Base-by-base conservation (phyloP, 768 basidiomycete genomes). In the Mycena filopes region DNA sequence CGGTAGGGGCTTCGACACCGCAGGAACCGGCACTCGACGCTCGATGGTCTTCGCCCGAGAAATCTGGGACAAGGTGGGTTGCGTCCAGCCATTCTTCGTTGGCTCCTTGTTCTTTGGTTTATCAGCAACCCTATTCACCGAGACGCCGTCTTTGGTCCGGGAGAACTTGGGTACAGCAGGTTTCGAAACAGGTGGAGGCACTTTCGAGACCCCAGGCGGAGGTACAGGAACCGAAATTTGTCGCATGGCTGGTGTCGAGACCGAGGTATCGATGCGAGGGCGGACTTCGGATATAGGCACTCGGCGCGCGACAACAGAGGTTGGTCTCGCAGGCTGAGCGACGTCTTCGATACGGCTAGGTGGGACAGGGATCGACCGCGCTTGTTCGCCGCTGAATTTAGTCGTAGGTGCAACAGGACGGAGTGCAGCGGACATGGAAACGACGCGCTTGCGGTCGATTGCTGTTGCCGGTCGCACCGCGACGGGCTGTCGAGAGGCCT, bases 241-340 rank as follows among this genome's bases (percentile, higher is more conserved):
- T 42, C 67, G 67, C 18, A 65, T 64, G 4, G 67, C 62, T 12
- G 67, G 67, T 16, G 67, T 68, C n/a, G 67, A 68, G n/a, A 25
- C 55, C 7, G 67, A 60, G 47, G 38, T 65, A 36, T 60, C 59
- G 15, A 65, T 56, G 20, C 67, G 67, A 15, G 60, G 54, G 23
- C 29, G 60, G 20, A 49, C 55, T 25, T 58, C 63, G 20, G 59
- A 40, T 10, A 65, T 36, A 0, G 63, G 63, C 18, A 69, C 62
- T 25, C 67, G 16, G 48, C 63, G 54, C 33, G 67, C 59, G 36
- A 53, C 60, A 25, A 65, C 49, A 12, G 58, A 38, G 5, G 60
- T 51, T 38, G 55, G 33, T n/a, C 36, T 38, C 20, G 53, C 9
- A 15, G 59, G 25, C 41, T 25, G 64, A 23, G 21, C 42, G 15